These are phyloP conservation scores for Hymenoscyphus linearis DNA, from an alignment of 2,329 filamentous ascomycete species.

Conservation along the genomic window DNA sequence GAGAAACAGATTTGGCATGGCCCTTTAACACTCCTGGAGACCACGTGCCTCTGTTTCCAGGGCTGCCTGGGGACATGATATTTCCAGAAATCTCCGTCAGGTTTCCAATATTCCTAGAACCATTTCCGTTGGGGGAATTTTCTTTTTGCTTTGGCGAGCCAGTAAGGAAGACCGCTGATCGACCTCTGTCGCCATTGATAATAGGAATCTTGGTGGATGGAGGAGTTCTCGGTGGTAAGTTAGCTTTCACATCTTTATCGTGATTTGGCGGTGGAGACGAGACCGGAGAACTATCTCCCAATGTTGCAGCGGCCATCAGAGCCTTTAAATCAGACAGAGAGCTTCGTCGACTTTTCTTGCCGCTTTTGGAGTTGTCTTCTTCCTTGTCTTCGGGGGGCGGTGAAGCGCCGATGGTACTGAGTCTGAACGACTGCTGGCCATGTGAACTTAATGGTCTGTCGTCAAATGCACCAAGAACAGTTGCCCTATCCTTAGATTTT, in stretches of 20 bases:
- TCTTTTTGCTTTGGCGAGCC: constrained; percentile 30
- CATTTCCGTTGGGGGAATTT: constrained; percentile 16
- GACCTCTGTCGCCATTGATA: constrained; percentile 22
- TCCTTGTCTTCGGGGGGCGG: constrained; percentile 40
- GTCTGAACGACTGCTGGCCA: constrained; percentile 29
- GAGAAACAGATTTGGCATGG: constrained; percentile 24
- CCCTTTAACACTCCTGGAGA: constrained; percentile 13
- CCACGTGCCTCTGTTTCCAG: constrained; percentile 28
- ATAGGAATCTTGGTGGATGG: constrained; percentile 31
- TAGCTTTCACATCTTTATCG: constrained; percentile 21
- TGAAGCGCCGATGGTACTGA: constrained; percentile 30
- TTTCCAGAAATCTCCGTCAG: constrained; percentile 29
- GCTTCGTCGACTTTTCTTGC: constrained; percentile 78
- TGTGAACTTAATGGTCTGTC: constrained; percentile 56
- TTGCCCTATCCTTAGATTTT: constrained; percentile 54
- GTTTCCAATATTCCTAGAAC: constrained; percentile 23
- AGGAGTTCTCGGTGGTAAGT: constrained; percentile 29
- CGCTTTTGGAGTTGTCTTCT: constrained; percentile 35
- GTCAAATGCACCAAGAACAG: constrained; percentile 58
- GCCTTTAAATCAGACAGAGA: constrained; percentile 81
- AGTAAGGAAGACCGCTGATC: constrained; percentile 20
- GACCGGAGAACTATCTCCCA: constrained; percentile 40
- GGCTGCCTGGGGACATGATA: constrained; percentile 25
- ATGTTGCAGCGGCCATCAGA: constrained; percentile 57
- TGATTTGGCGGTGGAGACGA: constrained; percentile 19